Base-by-base conservation (phyloP, 2,329 filamentous ascomycete genomes). In the Lanzia echinophila region DNA sequence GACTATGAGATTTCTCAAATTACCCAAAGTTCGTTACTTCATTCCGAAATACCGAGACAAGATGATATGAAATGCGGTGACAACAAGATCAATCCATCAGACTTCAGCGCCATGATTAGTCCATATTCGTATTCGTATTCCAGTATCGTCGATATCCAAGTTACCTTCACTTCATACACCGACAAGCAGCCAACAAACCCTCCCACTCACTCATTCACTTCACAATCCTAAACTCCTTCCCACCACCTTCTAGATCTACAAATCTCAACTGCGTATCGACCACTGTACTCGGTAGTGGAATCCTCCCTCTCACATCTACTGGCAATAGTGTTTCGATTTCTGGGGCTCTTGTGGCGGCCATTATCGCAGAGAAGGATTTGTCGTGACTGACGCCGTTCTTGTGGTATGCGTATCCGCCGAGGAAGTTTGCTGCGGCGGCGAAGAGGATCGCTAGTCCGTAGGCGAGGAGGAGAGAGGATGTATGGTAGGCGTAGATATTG, bases 241-340 rank as follows among this genome's bases (percentile, higher is more conserved):
- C 89, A 3, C 75, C 79, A 11, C 83, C 89, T 0, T 96, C 48
- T 0, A 50, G 13, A 50, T 50, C 48, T 19, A 50, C 50, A 52
- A 38, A 46, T 6, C 42, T 32, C 4, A 52, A 47, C 1, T 47
- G 42, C 1, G 50, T 38, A 7, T 20, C 13, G 11, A 47, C n/a
- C 3, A 46, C 41, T 32, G 20, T 15, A 2, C 19, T 32, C 6
- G 41, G 41, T 3, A 52, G 38, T 6, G 41, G 41, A 17, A 52
- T 46, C 22, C 42, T 39, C 1, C 50, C 50, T 13, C 50, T 46
- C 13, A 38, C 42, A 1, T 19, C 32, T 1, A 24, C 50, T 1
- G 41, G 33, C 4, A 52, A 31, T 12, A 47, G 12, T 6, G 15
- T 12, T 20, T 28, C 48, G 43, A 50, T 43, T 7, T 43, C 24